A percentile compares a stretch with the other conserved stretches of the same genome.
These are phyloP conservation scores for Carex pumila DNA, from an alignment of 176 grass and related monocot genomes.

Conservation along the genomic window DNA sequence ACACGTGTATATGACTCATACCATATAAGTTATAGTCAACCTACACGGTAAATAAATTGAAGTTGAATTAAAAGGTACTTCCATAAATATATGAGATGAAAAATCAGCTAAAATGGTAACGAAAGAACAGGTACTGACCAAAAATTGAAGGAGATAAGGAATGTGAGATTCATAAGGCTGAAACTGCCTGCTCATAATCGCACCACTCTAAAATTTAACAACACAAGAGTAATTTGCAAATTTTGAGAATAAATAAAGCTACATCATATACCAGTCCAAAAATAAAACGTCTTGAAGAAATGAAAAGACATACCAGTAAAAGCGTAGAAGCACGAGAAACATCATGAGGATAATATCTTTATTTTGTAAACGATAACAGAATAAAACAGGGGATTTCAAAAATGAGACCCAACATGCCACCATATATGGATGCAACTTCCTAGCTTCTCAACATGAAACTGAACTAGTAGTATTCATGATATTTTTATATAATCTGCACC, in stretches of 20 bases:
- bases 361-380: slow-evolving; percentile 48
- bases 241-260: neutral
- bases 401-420: slow-evolving; percentile 10
- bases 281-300: neutral
- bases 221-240: slow-evolving; percentile 2
- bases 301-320: slow-evolving; percentile 53
- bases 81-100: neutral
- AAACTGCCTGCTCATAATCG: slow-evolving; percentile 66
- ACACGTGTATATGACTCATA: slow-evolving; percentile 91
- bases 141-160: slow-evolving; percentile 96
- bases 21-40: slow-evolving; percentile 97
- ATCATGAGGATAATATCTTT: slow-evolving; percentile 93
- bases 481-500: neutral
- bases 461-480: neutral
- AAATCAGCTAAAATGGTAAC: neutral
- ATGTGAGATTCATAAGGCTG: slow-evolving; percentile 95
- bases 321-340: slow-evolving; percentile 65
- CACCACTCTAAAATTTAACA: slow-evolving; percentile 53
- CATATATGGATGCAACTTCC: slow-evolving; percentile 42
- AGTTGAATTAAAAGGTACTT: slow-evolving; percentile 16
- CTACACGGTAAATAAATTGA: slow-evolving; percentile 35
- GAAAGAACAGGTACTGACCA: slow-evolving; percentile 53
- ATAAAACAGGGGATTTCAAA: slow-evolving; percentile 1
- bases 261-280: neutral
- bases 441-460: neutral